phyloP scores from a whole-genome alignment of 805 yeast species.

The Candida taoyuanica region DNA sequence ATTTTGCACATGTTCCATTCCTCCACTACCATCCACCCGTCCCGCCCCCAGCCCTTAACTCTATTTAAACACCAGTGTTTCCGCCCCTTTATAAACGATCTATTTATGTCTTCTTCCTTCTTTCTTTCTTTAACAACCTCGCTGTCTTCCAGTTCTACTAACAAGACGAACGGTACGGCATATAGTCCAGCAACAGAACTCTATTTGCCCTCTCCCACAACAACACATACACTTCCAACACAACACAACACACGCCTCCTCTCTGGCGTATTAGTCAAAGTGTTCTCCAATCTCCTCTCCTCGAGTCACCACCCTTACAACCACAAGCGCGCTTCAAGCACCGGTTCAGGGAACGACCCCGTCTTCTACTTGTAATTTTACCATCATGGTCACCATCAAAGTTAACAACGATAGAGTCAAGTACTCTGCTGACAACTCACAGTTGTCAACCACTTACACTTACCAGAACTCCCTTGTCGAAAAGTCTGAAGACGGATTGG shows the following conservation, averaged over 20 bases:
- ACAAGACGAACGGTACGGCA: too few species aligned
- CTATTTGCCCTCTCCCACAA: neutral
- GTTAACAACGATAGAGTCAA: constrained; percentile 50
- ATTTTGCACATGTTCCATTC: neutral
- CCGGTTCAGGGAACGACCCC: constrained; percentile 23
- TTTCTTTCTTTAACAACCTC: neutral
- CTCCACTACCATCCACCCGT: too few species aligned
- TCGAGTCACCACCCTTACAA: constrained; percentile 29
- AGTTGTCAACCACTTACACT: constrained; percentile 53
- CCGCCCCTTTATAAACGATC: too few species aligned
- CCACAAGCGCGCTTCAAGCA: constrained; percentile 24
- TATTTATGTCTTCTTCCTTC: too few species aligned
- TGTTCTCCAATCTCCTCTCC: constrained; percentile 26
- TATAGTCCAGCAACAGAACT: constrained; percentile 1
- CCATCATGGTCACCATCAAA: constrained; percentile 33
- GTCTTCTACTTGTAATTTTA: constrained; percentile 18
- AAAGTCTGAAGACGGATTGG: constrained; percentile 31
- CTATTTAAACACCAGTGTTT: neutral
- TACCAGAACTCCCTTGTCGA: constrained; percentile 71
- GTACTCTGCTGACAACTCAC: constrained; percentile 40
- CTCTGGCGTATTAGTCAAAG: constrained; percentile 19
- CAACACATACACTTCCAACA: constrained; percentile 1
- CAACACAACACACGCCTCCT: too few species aligned
- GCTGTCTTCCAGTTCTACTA: too few species aligned
- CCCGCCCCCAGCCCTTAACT: neutral